Base-by-base conservation (phyloP, 768 basidiomycete species). In the Tubosaeta sp. region DNA sequence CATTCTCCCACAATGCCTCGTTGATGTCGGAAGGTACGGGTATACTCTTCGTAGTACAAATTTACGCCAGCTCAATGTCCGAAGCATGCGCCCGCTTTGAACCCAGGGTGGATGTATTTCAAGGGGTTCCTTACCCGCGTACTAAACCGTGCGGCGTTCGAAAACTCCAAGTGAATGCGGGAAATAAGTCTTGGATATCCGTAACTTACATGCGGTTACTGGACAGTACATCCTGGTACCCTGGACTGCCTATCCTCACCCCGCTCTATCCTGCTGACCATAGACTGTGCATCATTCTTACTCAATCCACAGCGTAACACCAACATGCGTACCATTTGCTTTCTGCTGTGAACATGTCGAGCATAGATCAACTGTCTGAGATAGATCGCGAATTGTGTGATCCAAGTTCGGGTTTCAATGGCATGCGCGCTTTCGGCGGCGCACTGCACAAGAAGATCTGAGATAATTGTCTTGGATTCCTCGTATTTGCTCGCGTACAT, bases 401-500 rank as follows among this genome's bases (percentile, higher is more conserved):
- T 45, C 62, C 62, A 63, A 45, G 55, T 59, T 25, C 53, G 62
- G 19, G 57, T 62, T 19, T 64, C 62, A 29, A 64, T 1, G 4
- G 44, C 39, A 29, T 64, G 50, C 36, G 59, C 59, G 31, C 54
- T 56, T 34, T 52, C 54, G 13, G 43, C 53, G 16, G 59, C 51
- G 50, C 64, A 65, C 29, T 50, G 55, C 31, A 45, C 44, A 30
- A 65, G 64, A 54, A 65, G 64, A 11, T 58, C 49, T 27, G 49
- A 61, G 10, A 70, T 57, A 32, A 57, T 52, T 40, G 24, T 44
- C 56, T 56, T 70, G 34, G 73, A 74, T 43, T 69, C 66, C 35
- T 65, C 59, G 44, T 72, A 74, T 56, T 73, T 71, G 21, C 65
- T 61, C 3, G 63, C 60, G 14, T 69, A 67, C 54, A 59, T 62